phyloP scores from a whole-genome alignment of 1,284 basidiomycete species.

The Ustilago shanxiensis region DNA sequence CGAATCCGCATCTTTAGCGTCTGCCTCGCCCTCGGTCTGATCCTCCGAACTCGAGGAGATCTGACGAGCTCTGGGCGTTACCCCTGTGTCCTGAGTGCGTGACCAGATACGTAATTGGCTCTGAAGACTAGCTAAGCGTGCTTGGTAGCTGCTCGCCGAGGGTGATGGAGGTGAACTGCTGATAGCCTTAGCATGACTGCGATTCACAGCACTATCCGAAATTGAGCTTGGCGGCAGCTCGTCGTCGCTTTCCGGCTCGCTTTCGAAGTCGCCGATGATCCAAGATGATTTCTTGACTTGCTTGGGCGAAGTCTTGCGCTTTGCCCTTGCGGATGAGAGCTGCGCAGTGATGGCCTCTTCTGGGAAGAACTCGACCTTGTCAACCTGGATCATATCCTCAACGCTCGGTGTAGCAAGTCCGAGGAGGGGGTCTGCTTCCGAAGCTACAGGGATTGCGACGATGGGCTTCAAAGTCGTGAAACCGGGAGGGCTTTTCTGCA shows the following conservation, averaged over 20 bases:
- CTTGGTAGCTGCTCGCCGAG: constrained; percentile 37
- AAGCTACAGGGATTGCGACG: constrained; percentile 28
- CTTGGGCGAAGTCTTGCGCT: constrained; percentile 35
- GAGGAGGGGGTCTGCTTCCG: constrained; percentile 38
- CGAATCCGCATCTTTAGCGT: constrained; percentile 24
- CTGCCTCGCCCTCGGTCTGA: constrained; percentile 14
- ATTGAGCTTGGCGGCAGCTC: constrained; percentile 15
- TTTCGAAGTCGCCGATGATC: constrained; percentile 51
- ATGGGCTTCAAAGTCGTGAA: constrained; percentile 37
- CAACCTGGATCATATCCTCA: constrained; percentile 46
- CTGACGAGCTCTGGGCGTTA: constrained; percentile 16
- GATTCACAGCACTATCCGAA: constrained; percentile 2
- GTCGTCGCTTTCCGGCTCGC: constrained; percentile 41
- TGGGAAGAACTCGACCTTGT: constrained; percentile 46
- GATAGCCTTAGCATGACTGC: constrained; percentile 12
- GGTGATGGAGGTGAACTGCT: constrained; percentile 26
- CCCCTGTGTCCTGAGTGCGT: constrained; percentile 8
- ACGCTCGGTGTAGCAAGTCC: constrained; percentile 35
- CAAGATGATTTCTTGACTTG: constrained; percentile 41
- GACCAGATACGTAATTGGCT: constrained; percentile 51
- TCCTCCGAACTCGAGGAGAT: constrained; percentile 39
- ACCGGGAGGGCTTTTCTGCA: constrained; percentile 38
- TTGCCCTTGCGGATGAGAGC: constrained; percentile 7
- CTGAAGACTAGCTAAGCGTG: constrained; percentile 41
- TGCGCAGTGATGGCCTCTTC: constrained; percentile 37